Conservation (phyloP, 192 early-diverging fungal genomes). For the Coemansia sp. region DNA sequence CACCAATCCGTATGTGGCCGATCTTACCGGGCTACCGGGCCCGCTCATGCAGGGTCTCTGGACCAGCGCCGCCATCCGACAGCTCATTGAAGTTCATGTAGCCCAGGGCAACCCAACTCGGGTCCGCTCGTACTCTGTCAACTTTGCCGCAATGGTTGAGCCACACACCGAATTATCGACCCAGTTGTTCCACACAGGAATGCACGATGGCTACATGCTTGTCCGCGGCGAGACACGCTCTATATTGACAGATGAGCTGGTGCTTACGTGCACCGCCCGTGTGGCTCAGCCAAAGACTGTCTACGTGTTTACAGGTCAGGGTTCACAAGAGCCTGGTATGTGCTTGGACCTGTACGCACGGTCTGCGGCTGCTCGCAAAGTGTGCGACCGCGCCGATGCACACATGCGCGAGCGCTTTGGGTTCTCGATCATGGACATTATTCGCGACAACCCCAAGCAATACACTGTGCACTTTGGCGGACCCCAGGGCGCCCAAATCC, state of each 20-base stretch:
- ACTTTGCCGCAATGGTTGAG: slow-evolving; percentile 76
- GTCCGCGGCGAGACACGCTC: slow-evolving; percentile 78
- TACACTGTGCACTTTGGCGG: slow-evolving; percentile 93
- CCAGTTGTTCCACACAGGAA: slow-evolving; percentile 82
- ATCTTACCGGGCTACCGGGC: slow-evolving; percentile 75
- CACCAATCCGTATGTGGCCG: slow-evolving; percentile 86
- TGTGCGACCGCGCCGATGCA: slow-evolving; percentile 86
- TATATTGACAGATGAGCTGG: slow-evolving; percentile 56
- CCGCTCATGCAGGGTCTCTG: slow-evolving; percentile 88
- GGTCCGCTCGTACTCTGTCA: slow-evolving; percentile 70
- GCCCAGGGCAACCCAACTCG: slow-evolving; percentile 82
- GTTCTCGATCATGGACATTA: slow-evolving; percentile 89
- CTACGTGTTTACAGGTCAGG: slow-evolving; percentile 95
- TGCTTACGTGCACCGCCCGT: slow-evolving; percentile 78
- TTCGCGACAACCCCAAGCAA: slow-evolving; percentile 78
- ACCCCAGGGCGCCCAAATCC: slow-evolving; percentile 71
- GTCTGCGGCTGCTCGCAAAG: slow-evolving; percentile 72
- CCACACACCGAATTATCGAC: slow-evolving; percentile 78
- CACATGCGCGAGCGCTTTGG: slow-evolving; percentile 84
- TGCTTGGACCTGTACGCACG: slow-evolving; percentile 85
- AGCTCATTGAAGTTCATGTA: slow-evolving; percentile 83
- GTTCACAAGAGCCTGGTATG: slow-evolving; percentile 94
- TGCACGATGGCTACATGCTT: slow-evolving; percentile 85
- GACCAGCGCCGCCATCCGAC: slow-evolving; percentile 82
- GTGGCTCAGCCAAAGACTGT: slow-evolving; percentile 84